phyloP scores from a whole-genome alignment of 2,329 filamentous ascomycete genomes.

The Alternaria ventricosa region DNA sequence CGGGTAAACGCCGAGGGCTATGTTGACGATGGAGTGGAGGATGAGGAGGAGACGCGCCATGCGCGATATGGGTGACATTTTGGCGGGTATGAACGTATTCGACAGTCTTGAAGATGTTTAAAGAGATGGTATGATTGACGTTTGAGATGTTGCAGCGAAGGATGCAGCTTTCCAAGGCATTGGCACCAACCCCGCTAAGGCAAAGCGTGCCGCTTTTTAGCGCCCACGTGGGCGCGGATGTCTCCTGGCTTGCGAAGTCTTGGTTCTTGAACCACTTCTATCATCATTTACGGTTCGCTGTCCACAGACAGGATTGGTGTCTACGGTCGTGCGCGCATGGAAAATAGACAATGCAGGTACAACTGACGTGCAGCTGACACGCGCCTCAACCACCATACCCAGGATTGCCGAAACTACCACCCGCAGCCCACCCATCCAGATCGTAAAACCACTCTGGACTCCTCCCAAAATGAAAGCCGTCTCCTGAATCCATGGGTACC shows the following conservation, averaged over 20 bases:
- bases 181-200: neutral
- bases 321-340: neutral
- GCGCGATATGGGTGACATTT: conserved; percentile 11
- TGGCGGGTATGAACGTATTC: neutral
- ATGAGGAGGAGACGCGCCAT: conserved; percentile 13
- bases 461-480: conserved; percentile 8
- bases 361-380: neutral
- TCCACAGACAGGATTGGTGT: neutral
- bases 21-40: conserved; percentile 17
- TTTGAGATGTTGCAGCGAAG: neutral
- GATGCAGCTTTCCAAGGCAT: neutral
- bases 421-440: conserved; percentile 8
- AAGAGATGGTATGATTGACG: neutral
- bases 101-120: neutral
- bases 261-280: neutral
- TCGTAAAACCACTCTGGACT: conserved; percentile 17
- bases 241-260: neutral
- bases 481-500: neutral
- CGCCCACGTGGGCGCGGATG: neutral
- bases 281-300: neutral
- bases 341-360: neutral
- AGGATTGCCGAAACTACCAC: neutral
- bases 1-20: conserved; percentile 16
- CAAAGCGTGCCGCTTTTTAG: neutral
- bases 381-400: neutral